Evolutionary conservation across 805 yeast genomes (phyloP), one percentile per base, ranked within the genome.

Genomic region (Huiozyma naganishii): DNA sequence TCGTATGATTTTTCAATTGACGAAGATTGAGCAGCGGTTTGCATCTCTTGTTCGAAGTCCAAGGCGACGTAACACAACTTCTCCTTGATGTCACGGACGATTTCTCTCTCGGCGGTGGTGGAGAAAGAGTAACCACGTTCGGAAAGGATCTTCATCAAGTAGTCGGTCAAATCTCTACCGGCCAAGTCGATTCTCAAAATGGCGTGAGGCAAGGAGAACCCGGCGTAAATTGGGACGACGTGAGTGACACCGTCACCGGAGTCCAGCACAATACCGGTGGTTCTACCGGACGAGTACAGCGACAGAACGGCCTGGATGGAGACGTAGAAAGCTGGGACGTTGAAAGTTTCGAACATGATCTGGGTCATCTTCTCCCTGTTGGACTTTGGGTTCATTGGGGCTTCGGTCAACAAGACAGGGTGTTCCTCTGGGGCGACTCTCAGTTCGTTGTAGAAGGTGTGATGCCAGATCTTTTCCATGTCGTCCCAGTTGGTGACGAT

Each of bases 391-490:
- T 92, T 92, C 87, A 88, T 85, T 73, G 98, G 98, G 56, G 98
- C 98, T 80, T 92, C 98, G 57, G 98, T 92, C 74, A 92, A 82
- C 70, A 92, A 76, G 62, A 90, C 95, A 70, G 97, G 97, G 80
- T 92, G 98, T 76, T 92, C 98, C 75, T 92, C 98, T 73, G 97
- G 97, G 49, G 97, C 97, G 70, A 92, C 97, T 77, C 97, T 87
- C 74, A 92, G 83, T 77, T 92, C 98, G 76, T 92, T 92, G 90
- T 89, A 90, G 81, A 92, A 92, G 62, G 97, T 92, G 80, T 92
- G 98, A 74, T 92, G 97, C 98, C 98, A 92, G 79, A 92, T 92
- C 77, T 90, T 90, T 78, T 92, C 98, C 98, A 92, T 92, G 69
- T 92, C 98, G 70, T 90, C 97, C 98, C 98, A 92, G 88, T 92